Conservation (phyloP, 768 basidiomycete genomes). For the Leucosporidium scottii region DNA sequence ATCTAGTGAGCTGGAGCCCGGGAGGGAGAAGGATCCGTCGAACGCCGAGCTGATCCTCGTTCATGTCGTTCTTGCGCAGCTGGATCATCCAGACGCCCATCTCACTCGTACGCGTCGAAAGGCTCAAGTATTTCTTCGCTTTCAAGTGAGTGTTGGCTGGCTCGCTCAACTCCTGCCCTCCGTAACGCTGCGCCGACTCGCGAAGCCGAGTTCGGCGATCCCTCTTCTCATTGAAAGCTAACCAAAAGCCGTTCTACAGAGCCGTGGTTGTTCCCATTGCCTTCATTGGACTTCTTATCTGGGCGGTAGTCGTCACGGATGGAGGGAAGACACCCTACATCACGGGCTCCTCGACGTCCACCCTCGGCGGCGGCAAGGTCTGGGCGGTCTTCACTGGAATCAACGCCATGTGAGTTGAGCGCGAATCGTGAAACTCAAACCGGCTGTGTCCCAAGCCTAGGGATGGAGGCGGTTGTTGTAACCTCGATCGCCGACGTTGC, state of each 20-base stretch:
- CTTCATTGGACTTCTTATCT: slow-evolving; percentile 36
- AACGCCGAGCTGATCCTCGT: neutral
- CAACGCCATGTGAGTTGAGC: slow-evolving; percentile 32
- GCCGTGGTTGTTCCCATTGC: slow-evolving; percentile 30
- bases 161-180: neutral
- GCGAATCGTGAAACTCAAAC: too few species aligned
- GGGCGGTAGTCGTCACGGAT: slow-evolving; percentile 22
- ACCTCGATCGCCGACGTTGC: too few species aligned
- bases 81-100: slow-evolving; percentile 36
- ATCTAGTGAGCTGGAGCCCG: slow-evolving; percentile 36
- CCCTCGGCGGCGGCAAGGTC: slow-evolving; percentile 25
- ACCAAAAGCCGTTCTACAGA: neutral
- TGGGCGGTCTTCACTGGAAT: slow-evolving; percentile 35
- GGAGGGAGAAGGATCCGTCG: neutral
- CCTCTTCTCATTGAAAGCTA: too few species aligned
- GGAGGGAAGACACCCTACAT: slow-evolving; percentile 6
- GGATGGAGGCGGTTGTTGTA: too few species aligned
- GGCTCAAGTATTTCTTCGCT: slow-evolving; percentile 36
- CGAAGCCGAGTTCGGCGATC: too few species aligned
- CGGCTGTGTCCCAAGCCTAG: too few species aligned
- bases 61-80: slow-evolving; percentile 3
- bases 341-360: slow-evolving; percentile 10
- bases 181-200: neutral
- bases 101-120: slow-evolving; percentile 37
- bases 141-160: slow-evolving; percentile 32